These are phyloP conservation scores for Acorus gramineus DNA, from an alignment of 106 monocot genomes.

Conservation along the genomic window DNA sequence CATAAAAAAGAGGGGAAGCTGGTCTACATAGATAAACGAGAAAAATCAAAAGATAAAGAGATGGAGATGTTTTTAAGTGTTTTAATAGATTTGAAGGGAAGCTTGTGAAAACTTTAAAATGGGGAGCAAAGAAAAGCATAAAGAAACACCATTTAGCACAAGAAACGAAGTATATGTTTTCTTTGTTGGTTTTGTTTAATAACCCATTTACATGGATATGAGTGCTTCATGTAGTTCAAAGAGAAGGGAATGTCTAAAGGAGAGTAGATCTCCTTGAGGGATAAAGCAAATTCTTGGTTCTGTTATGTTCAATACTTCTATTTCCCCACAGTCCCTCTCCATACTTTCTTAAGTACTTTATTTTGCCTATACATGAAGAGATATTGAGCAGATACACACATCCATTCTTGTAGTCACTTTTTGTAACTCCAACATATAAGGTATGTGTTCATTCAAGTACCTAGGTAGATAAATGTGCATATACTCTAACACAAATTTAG, in stretches of 20 bases:
- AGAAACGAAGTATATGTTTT: neutral
- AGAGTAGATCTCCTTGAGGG: constrained; percentile 10
- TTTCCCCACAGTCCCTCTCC: constrained; percentile 10
- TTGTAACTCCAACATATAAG: no score
- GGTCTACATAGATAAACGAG: neutral
- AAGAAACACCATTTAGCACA: constrained; percentile 13
- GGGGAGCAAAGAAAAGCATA: constrained; percentile 15
- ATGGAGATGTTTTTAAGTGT: neutral
- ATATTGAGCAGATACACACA: neutral
- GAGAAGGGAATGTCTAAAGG: constrained; percentile 23
- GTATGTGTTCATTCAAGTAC: no score
- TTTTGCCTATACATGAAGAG: constrained; percentile 3
- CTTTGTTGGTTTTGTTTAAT: neutral
- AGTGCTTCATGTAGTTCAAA: constrained; percentile 38
- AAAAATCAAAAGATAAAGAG: neutral
- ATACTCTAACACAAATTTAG: no score
- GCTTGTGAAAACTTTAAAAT: constrained; percentile 6
- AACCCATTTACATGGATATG: constrained; percentile 15
- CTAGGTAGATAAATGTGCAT: no score
- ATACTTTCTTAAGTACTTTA: neutral
- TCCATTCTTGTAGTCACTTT: no score
- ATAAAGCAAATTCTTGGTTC: constrained; percentile 34
- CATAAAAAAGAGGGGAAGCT: neutral
- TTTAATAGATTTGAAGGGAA: constrained; percentile 1
- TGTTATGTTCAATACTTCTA: constrained; percentile 2